Evolutionary conservation across 2,329 filamentous ascomycete genomes (phyloP).

Genomic region (Sporothrix globosa): DNA sequence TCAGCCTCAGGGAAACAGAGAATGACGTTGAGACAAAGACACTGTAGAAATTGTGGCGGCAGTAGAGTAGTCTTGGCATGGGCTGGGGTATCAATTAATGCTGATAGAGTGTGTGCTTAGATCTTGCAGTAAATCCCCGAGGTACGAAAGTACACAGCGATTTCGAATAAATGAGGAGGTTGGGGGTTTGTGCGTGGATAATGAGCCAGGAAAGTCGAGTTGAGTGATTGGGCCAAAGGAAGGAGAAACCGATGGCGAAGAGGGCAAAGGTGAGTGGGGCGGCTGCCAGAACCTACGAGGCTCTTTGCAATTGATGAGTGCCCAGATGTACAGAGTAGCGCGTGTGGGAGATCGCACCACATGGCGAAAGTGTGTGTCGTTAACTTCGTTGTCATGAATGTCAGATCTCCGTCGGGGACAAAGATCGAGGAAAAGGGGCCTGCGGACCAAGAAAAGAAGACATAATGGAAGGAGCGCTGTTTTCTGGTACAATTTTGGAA

Average conservation of each 20-base stretch:
- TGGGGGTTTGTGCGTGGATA: constrained; percentile 5
- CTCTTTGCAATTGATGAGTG: too few relatives aligned
- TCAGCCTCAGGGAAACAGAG: not conserved
- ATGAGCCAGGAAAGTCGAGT: not conserved
- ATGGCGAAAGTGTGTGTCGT: too few relatives aligned
- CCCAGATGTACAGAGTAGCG: not conserved
- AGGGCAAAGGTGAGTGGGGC: constrained; percentile 17
- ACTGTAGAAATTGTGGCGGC: not conserved
- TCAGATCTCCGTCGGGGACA: too few relatives aligned
- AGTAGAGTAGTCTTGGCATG: not conserved
- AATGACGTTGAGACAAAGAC: constrained; percentile 12
- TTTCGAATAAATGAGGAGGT: constrained; percentile 19
- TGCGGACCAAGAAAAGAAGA: not conserved
- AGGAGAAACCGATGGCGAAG: constrained; percentile 4
- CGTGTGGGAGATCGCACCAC: not conserved
- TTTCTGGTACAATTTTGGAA: not conserved
- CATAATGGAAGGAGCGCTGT: not conserved
- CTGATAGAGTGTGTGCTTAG: not conserved
- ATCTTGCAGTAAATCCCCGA: not conserved
- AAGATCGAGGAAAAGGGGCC: not conserved
- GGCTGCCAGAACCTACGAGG: not conserved
- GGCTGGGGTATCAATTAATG: not conserved
- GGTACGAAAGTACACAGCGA: too few relatives aligned
- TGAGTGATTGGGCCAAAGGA: constrained; percentile 5
- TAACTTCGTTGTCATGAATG: not conserved